These are phyloP conservation scores for Fusarium sp. DNA, from an alignment of 2,329 filamentous ascomycete genomes.

Conservation along the genomic window DNA sequence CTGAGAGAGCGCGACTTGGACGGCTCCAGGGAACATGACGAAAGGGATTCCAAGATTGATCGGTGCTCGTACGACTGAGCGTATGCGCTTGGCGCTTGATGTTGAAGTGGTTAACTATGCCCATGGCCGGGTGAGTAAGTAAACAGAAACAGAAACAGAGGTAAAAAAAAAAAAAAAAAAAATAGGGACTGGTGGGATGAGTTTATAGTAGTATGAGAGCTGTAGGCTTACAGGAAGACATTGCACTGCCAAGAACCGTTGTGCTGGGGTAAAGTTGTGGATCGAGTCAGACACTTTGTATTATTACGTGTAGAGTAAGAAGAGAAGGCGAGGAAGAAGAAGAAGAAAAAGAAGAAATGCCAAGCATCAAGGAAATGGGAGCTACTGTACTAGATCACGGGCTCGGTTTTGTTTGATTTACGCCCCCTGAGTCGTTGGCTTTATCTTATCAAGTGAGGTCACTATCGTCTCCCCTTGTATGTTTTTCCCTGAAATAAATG, in stretches of 20 bases:
- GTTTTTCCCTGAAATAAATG: constrained; percentile 29
- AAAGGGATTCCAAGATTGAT: constrained; percentile 56
- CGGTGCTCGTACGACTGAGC: constrained; percentile 52
- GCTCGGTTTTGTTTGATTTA: constrained; percentile 25
- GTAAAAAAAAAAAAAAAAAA: not conserved
- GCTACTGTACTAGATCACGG: constrained; percentile 3
- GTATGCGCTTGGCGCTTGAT: constrained; percentile 57
- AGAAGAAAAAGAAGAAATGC: constrained; percentile 12
- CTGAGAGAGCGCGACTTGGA: constrained; percentile 40
- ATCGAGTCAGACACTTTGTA: not conserved
- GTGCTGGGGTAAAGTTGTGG: constrained; percentile 10
- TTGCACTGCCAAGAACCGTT: constrained; percentile 29
- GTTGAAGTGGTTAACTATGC: constrained; percentile 56
- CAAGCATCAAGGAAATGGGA: constrained; percentile 24
- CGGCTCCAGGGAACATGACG: constrained; percentile 53
- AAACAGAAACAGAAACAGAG: not conserved
- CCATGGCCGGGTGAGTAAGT: constrained; percentile 6
- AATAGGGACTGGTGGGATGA: not conserved
- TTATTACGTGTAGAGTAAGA: not conserved
- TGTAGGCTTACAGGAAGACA: constrained; percentile 36
- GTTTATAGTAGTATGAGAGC: not conserved
- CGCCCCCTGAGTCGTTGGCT: not conserved
- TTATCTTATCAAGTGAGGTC: constrained; percentile 23
- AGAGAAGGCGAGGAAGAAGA: not conserved
- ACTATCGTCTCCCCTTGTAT: constrained; percentile 7